phyloP scores from a whole-genome alignment of 2,329 filamentous ascomycete species.

The Geosmithia putterillii region DNA sequence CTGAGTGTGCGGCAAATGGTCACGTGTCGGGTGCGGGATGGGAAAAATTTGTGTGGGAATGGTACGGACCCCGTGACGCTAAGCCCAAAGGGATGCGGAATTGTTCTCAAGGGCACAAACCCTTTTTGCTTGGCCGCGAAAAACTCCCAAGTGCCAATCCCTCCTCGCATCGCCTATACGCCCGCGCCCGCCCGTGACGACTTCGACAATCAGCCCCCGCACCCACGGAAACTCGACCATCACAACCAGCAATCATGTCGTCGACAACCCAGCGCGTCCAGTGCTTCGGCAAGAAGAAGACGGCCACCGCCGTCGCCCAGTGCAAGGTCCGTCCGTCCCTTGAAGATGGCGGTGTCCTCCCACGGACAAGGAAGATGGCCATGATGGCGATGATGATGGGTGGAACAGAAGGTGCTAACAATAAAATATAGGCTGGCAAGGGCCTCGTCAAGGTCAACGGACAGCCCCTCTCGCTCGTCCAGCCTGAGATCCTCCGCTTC shows the following conservation, averaged over 20 bases:
- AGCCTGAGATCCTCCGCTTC: constrained; percentile 95
- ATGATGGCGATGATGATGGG: background rate
- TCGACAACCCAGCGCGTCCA: constrained; percentile 69
- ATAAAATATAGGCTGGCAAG: constrained; percentile 22
- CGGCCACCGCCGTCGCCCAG: constrained; percentile 79
- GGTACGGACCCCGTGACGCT: background rate
- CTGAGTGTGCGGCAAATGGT: no score
- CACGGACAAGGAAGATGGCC: background rate
- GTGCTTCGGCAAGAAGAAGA: constrained; percentile 99
- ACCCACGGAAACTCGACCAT: constrained; percentile 1
- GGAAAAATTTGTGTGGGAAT: background rate
- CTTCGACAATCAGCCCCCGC: background rate
- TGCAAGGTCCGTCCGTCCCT: constrained; percentile 57
- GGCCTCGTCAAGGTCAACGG: constrained; percentile 99
- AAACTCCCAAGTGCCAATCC: constrained; percentile 2
- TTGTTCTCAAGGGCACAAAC: constrained; percentile 5
- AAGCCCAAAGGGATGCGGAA: no score
- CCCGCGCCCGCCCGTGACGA: background rate
- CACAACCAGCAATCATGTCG: constrained; percentile 53
- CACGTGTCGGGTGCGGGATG: background rate
- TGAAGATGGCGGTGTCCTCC: background rate
- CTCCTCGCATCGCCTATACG: background rate
- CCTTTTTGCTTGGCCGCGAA: constrained; percentile 3
- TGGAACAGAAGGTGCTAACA: constrained; percentile 1
- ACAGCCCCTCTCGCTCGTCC: constrained; percentile 83